Evolutionary conservation across 2,329 filamentous ascomycete genomes (phyloP), one percentile per base, ranked within the genome.

Genomic region (Fusarium newnesense): DNA sequence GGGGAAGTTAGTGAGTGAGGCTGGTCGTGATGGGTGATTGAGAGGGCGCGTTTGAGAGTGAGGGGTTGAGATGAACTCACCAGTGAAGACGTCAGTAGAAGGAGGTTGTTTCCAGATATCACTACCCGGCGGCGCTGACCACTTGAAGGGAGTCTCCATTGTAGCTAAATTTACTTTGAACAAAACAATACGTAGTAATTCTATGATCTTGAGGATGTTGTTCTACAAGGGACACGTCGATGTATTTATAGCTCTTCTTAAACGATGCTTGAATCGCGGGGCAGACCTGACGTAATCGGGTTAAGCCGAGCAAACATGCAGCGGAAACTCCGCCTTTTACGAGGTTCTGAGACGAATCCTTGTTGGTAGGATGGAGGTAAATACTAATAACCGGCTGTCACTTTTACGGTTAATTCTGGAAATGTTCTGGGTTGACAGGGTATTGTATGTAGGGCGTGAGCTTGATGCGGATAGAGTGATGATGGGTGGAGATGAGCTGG

Each of bases 61-160:
- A 40, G 49, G 52, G 50, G 60, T 21, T 24, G 46, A 19, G 15
- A n/a, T 24, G 50, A 43, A 64, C 58, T 63, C 77, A 87, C 87
- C 92, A 76, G 88, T 92, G 84, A 93, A 94, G 73, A 88, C 84
- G 66, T 91, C 85, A 19, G 87, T 88, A n/a, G 85, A 83, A 1
- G 92, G 92, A 1, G 91, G 90, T 80, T 94, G 94, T 80, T 92
- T 90, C 93, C 93, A 96, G 79, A 95, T 89, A 81, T 95, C 93
- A 40, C 92, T 94, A 37, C 85, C 86, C 1, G 92, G 86, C 1
- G 82, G 77, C 24, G 91, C 88, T 59, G 84, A 85, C 75, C 93
- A 85, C 21, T 81, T 84, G 79, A 78, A 78, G 6, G 66, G 66
- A 42, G 64, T 43, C 5, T 72, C 58, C 74, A 77, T 75, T 10